Evolutionary conservation across 192 early-diverging fungal genomes (phyloP).

Genomic region (Backusella circina): DNA sequence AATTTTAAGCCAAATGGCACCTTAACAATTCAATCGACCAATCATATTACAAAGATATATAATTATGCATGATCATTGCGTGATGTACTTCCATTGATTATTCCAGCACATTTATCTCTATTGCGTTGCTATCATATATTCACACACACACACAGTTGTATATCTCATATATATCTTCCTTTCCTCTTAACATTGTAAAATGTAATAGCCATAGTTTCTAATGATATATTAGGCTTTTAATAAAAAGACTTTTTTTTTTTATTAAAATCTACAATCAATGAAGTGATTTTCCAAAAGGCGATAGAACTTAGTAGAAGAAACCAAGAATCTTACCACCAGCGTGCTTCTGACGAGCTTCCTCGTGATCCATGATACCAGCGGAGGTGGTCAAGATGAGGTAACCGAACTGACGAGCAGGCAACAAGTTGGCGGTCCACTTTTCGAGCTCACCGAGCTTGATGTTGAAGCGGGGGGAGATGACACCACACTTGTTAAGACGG

Average conservation of each 20-base stretch:
- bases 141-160: background rate
- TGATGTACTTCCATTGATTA: too few species aligned
- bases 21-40: background rate
- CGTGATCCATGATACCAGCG: conserved; percentile 99
- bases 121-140: background rate
- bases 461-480: conserved; percentile 99
- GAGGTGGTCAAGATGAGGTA: conserved; percentile 91
- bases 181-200: background rate
- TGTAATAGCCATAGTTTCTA: too few species aligned
- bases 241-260: background rate
- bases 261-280: background rate
- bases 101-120: too few species aligned
- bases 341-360: conserved; percentile 95
- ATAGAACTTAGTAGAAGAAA: conserved; percentile 77
- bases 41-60: background rate
- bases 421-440: conserved; percentile 95
- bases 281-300: background rate
- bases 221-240: background rate
- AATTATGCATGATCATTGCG: background rate
- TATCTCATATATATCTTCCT: background rate
- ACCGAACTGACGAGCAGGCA: conserved; percentile 99
- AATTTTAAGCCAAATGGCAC: background rate
- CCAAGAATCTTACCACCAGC: conserved; percentile 98
- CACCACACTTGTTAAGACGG: conserved; percentile 99
- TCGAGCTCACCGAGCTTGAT: conserved; percentile 92